Evolutionary conservation across 345 rosid genomes (phyloP).

Genomic region (Hibiscus trionum): DNA sequence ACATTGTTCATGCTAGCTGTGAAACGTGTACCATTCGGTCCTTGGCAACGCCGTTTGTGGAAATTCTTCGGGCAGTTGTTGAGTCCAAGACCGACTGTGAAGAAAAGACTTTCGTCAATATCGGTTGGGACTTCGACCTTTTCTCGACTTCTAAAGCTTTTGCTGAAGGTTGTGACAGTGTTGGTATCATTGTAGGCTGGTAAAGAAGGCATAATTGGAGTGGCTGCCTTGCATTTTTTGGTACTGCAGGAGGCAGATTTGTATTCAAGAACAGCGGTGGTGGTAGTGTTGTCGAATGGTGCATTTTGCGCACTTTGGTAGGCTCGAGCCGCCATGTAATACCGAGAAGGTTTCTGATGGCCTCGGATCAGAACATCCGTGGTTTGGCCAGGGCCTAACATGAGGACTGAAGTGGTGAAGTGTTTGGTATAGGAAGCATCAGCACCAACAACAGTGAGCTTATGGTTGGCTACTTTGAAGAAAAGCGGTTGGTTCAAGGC

Average conservation of each 20-base stretch:
- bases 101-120: constrained; percentile 59
- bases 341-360: constrained; percentile 51
- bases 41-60: constrained; percentile 48
- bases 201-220: constrained; percentile 43
- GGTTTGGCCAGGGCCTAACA: constrained; percentile 93
- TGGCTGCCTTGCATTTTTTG: constrained; percentile 19
- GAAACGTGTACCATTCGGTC: constrained; percentile 82
- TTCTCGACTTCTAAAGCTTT: constrained; percentile 36
- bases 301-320: constrained; percentile 70
- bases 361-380: constrained; percentile 77
- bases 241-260: constrained; percentile 60
- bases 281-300: constrained; percentile 75
- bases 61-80: constrained; percentile 55
- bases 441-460: constrained; percentile 75
- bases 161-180: constrained; percentile 50
- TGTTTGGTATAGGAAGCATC: constrained; percentile 79
- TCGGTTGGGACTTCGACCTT: constrained; percentile 57
- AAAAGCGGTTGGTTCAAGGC: constrained; percentile 78
- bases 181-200: constrained; percentile 75
- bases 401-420: constrained; percentile 64
- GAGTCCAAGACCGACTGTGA: constrained; percentile 73
- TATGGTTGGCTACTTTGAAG: constrained; percentile 77
- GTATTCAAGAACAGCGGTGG: constrained; percentile 88
- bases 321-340: constrained; percentile 73
- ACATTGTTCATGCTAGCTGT: constrained; percentile 79